Evolutionary conservation across 2,329 filamentous ascomycete species (phyloP), one percentile per base, ranked within the genome.

Genomic region (Pseudogymnoascus sp.): DNA sequence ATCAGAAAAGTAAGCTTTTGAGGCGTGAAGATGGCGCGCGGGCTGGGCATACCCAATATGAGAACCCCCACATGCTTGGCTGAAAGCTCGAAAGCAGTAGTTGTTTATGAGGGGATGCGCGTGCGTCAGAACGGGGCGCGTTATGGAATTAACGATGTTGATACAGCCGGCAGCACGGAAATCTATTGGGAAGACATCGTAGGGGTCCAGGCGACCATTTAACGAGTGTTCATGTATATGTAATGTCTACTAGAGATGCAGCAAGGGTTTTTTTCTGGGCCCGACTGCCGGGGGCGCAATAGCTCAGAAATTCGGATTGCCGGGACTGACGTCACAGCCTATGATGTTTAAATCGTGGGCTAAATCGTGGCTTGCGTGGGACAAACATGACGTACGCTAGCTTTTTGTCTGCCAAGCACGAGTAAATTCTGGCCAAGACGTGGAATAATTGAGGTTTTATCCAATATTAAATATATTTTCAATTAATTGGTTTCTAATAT

Each of bases 21-120:
- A 18, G 11, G 14, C 25, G 28, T 30, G 41, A 12, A 37, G 50
- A 11, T 3, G 11, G 30, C 14, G 35, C 37, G 28, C 20, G 5
- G n/a, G 18, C 37, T 28, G 37, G n/a, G 78, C 79, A 63, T 77
- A 81, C 63, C 78, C 79, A 67, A 78, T 68, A 71, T 50, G 68
- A 71, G 32, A 72, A 32, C 25, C 68, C 69, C 68, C 68, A 70
- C 70, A 71, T 71, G 43, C n/a, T 67, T 43, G 47, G 28, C n/a
- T 32, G 47, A 14, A 4, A 54, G n/a, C 47, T 54, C 25, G 4
- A 20, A 54, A 20, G 47, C 47, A 32, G 5, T 54, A 18, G 25
- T 54, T 14, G n/a, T 32, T n/a, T 9, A 32, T 18, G 28, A 54
- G 47, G 32, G 16, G 32, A 54, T 54, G 28, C 16, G 28, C 25